Evolutionary conservation across 2,329 filamentous ascomycete species (phyloP).

Genomic region (Alternaria gaisen): DNA sequence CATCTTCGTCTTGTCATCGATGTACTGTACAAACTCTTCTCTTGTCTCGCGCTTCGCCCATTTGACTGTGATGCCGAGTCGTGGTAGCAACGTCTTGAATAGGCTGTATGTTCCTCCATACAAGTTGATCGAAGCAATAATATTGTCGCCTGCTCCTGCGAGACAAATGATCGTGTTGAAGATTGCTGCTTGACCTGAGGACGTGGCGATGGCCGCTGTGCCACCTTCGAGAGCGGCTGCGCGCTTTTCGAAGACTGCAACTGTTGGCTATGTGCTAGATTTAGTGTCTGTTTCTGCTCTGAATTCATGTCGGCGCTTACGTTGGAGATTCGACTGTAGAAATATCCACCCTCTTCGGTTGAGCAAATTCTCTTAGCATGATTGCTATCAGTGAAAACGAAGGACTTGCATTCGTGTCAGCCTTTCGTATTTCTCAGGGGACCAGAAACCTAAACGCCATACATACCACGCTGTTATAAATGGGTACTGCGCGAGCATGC

Average conservation of each 20-base stretch:
- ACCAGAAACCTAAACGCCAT: neutral
- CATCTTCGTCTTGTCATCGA: slow-evolving; percentile 33
- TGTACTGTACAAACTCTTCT: slow-evolving; percentile 20
- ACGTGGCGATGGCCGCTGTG: slow-evolving; percentile 51
- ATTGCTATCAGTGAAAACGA: slow-evolving; percentile 2
- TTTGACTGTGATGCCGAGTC: slow-evolving; percentile 40
- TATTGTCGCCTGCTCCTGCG: slow-evolving; percentile 51
- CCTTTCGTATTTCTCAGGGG: neutral
- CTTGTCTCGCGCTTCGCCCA: slow-evolving; percentile 43
- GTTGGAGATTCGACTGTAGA: slow-evolving; percentile 4
- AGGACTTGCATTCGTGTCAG: neutral
- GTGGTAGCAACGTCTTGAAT: slow-evolving; percentile 1
- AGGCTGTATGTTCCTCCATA: slow-evolving; percentile 53
- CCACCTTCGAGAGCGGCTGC: slow-evolving; percentile 53
- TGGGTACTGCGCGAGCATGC: neutral
- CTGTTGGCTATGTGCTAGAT: slow-evolving; percentile 37
- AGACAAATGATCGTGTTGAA: slow-evolving; percentile 52
- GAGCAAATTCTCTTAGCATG: slow-evolving; percentile 2
- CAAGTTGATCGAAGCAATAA: slow-evolving; percentile 50
- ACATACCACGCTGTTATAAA: slow-evolving; percentile 5
- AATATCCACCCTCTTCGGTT: neutral
- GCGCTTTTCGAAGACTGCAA: slow-evolving; percentile 51
- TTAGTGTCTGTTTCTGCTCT: neutral
- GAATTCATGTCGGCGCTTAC: neutral
- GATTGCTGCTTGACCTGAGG: slow-evolving; percentile 49